Base-by-base conservation (phyloP, 139 green algal genomes). In the Chlorella sp. region DNA sequence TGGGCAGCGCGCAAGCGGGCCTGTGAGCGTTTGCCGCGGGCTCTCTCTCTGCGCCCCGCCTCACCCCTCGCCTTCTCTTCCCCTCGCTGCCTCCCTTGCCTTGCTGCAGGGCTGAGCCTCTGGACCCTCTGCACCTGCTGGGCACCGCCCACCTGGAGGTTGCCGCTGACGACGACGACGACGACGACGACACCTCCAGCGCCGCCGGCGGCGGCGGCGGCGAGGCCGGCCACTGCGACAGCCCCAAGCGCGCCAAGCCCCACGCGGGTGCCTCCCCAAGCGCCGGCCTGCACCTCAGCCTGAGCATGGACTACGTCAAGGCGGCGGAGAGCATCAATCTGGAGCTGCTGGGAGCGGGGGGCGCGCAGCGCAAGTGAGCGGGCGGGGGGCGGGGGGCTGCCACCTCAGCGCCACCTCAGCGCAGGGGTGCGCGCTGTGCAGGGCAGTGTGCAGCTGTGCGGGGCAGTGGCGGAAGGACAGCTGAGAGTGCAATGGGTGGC, bases 271-370 rank as follows among this genome's bases (percentile, higher is more conserved):
- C 37, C 34, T 30, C 66, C 34, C 84, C 39, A 4, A 5, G 34
- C 71, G 16, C 32, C 85, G n/a, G n/a, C 69, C 64, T 48, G 39
- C 22, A 42, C 75, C 86, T 90, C 32, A 69, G 64, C 19, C 81
- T 93, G 68, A 53, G 60, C 89, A 90, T 93, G 80, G 71, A 93
- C 80, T 91, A 93, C 57, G 48, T 88, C 48, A 60, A 32, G 26
- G 90, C 90, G 2, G 90, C 86, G 14, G 86, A 84, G 32, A 83
- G 48, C 66, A 93, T 93, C 86, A 93, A 93, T 75, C 73, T 89
- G 32, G 42, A 89, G 85, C 71, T 89, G 71, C 69, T 83, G 85
- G 64, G 53, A 36, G 34, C 34, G 16, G 82, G 48, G 39, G 78
- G 78, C 19, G 79, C 42, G 48, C 79, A 85, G 71, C 64, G 83